Conservation (phyloP, 1,139 yeast species). For the Debaryomyces psychrophilus region DNA sequence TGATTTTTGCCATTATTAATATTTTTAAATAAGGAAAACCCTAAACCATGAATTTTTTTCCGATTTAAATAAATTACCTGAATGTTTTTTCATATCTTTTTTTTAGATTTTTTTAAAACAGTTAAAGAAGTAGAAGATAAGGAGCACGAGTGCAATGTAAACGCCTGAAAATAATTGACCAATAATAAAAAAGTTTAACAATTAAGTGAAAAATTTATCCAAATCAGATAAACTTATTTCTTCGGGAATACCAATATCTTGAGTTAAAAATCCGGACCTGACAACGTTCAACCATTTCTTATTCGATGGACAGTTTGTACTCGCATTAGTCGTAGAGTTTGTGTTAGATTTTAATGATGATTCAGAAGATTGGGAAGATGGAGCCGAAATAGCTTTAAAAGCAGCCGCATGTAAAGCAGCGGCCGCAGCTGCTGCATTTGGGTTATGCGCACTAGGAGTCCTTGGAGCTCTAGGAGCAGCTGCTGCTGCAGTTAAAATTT, state of each 20-base stretch:
- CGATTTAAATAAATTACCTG: conserved; percentile 3
- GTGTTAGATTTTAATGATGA: conserved; percentile 9
- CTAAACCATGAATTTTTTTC: conserved; percentile 5
- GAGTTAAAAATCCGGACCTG: conserved; percentile 71
- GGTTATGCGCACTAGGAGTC: conserved; percentile 56
- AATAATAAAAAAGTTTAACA: not conserved
- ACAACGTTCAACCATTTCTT: conserved; percentile 71
- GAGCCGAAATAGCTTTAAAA: conserved; percentile 49
- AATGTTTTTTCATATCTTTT: conserved; percentile 8
- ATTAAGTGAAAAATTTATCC: conserved; percentile 60
- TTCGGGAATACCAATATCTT: conserved; percentile 78
- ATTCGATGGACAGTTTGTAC: conserved; percentile 30
- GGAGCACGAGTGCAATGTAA: conserved; percentile 3
- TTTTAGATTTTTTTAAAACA: conserved; percentile 7
- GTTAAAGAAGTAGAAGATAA: conserved; percentile 9
- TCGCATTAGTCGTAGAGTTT: conserved; percentile 12
- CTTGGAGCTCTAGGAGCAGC: conserved; percentile 81
- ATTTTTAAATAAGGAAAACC: conserved; percentile 1
- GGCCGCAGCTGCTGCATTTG: conserved; percentile 70
- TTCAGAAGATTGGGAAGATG: conserved; percentile 17
- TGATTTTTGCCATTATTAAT: conserved; percentile 3
- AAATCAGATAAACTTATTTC: conserved; percentile 72
- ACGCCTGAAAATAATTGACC: conserved; percentile 6
- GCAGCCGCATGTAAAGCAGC: conserved; percentile 79
- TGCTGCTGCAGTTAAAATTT: conserved; percentile 73